Evolutionary conservation across 179 eudicot species (phyloP).

Genomic region (Carnegiea gigantea): DNA sequence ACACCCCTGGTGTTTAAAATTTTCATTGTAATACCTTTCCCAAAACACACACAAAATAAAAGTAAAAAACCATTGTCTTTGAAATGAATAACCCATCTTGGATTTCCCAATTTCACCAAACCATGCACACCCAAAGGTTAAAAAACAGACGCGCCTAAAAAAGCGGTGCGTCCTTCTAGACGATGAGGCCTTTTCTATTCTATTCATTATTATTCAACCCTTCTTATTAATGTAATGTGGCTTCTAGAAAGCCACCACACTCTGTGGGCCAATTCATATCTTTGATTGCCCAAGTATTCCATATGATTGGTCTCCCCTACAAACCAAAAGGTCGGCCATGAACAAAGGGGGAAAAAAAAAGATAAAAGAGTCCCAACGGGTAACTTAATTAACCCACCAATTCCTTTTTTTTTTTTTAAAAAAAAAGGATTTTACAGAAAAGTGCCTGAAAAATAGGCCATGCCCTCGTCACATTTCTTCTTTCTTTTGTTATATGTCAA

Average conservation of each 20-base stretch:
- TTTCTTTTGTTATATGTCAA: conserved; percentile 25
- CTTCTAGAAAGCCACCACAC: conserved; percentile 37
- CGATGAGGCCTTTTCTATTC: conserved; percentile 5
- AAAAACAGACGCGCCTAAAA: conserved; percentile 18
- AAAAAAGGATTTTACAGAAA: no score
- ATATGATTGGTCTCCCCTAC: conserved; percentile 24
- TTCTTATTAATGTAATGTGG: neutral
- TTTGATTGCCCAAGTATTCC: neutral
- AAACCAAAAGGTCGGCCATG: conserved; percentile 1
- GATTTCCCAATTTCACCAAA: conserved; percentile 4
- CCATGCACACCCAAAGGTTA: neutral
- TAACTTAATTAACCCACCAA: neutral
- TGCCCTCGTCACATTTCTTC: conserved; percentile 21
- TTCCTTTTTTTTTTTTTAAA: neutral
- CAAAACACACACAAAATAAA: no score
- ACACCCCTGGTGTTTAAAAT: no score
- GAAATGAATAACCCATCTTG: neutral
- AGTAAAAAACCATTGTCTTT: no score
- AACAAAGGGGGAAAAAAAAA: neutral
- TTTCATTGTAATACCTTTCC: no score
- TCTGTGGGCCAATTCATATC: conserved; percentile 9
- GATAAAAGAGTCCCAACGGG: conserved; percentile 8
- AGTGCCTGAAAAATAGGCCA: neutral
- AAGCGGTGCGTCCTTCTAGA: conserved; percentile 27
- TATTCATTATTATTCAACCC: neutral